Conservation (phyloP, 2,329 filamentous ascomycete species). For the Zelopaecilomyces penicillatus region DNA sequence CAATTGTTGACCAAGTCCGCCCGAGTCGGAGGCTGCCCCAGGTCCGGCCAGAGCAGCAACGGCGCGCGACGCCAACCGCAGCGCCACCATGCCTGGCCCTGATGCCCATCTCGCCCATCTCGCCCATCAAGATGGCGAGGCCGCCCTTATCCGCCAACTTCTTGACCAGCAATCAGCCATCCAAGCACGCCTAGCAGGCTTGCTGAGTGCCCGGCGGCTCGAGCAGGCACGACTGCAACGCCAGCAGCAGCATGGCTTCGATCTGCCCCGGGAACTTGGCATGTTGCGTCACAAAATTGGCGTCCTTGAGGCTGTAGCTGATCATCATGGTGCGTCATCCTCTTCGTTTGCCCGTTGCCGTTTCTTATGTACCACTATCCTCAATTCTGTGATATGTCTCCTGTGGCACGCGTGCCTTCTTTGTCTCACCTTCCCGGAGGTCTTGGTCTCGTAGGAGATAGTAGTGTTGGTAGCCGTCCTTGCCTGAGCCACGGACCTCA, state of each 20-base stretch:
- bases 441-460: too few relatives aligned
- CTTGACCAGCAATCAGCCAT: conserved; percentile 47
- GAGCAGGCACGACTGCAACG: not conserved
- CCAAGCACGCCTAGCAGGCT: conserved; percentile 39
- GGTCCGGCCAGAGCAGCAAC: too few relatives aligned
- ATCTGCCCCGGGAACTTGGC: conserved; percentile 40
- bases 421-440: too few relatives aligned
- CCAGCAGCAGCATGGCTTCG: conserved; percentile 26
- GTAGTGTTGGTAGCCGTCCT: too few relatives aligned
- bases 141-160: conserved; percentile 27
- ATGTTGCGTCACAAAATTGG: conserved; percentile 49
- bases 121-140: conserved; percentile 1
- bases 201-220: conserved; percentile 35
- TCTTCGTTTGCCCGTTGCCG: conserved; percentile 8
- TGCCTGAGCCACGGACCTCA: too few relatives aligned
- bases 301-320: conserved; percentile 39
- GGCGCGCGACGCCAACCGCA: too few relatives aligned
- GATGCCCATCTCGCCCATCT: too few relatives aligned
- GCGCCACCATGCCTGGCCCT: too few relatives aligned
- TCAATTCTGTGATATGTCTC: too few relatives aligned
- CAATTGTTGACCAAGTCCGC: not conserved
- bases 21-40: too few relatives aligned
- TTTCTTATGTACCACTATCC: not conserved
- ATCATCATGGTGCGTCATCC: conserved; percentile 37
- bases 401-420: too few relatives aligned